Base-by-base conservation (phyloP, 2,329 filamentous ascomycete genomes). In the Sporothrix humicola region DNA sequence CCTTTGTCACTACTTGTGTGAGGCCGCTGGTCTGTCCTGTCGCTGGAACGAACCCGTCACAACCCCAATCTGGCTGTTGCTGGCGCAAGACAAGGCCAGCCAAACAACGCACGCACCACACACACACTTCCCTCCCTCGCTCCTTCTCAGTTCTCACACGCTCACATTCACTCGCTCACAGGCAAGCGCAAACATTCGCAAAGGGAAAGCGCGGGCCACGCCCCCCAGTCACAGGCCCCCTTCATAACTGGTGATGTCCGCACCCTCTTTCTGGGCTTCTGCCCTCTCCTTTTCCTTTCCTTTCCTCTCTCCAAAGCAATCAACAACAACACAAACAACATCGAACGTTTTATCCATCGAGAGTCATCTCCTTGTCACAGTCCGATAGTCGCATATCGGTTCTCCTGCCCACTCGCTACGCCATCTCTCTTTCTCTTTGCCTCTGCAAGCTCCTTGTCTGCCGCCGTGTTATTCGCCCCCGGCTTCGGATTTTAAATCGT, bases 311-410 rank as follows among this genome's bases (percentile, higher is more conserved):
- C 71, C 72, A 83, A 84, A 84, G 81, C 83, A 86, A 85, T 83
- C 86, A 86, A 84, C 81, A 82, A 82, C 78, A 83, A 82, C 80
- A 79, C 48, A 80, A 81, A 80, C 75, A 77, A 78, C 79, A 81
- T 79, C 79, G 79, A 80, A 81, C 80, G 81, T 82, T 83, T 85
- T 82, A 63, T 69, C 80, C 80, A 84, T 82, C 82, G 83, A 87
- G 87, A 87, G 84, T 87, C 81, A 82, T 83, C 84, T 84, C 82
- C 83, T 75, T 85, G 87, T 89, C 87, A 87, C 87, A 87, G 87
- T 86, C 84, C 83, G 87, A 86, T 86, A 82, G 83, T 88, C 86
- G 84, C 86, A 83, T 48, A 61, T 82, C 87, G 88, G 86, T 73
- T 75, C 76, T 85, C 81, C 79, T 83, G 84, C 83, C 82, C 81